Evolutionary conservation across 2,329 filamentous ascomycete species (phyloP).

Genomic region (Aureobasidium sp.): DNA sequence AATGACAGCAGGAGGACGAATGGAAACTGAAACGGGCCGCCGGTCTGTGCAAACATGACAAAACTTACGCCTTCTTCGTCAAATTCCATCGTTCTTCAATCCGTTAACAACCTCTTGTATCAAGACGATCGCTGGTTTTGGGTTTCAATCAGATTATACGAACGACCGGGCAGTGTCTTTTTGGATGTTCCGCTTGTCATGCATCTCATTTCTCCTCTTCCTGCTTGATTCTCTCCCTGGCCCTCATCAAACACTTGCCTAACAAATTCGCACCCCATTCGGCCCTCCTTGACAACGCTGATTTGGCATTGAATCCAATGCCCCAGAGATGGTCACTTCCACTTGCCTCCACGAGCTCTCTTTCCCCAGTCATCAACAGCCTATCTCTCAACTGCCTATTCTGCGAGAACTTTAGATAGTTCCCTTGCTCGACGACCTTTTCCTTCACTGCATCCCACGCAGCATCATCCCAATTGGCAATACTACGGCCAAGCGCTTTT

Average conservation of each 20-base stretch:
- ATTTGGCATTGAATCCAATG: constrained; percentile 50
- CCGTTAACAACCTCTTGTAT: too few species aligned
- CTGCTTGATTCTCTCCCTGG: constrained; percentile 46
- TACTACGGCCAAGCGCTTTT: constrained; percentile 50
- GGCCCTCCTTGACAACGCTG: constrained; percentile 41
- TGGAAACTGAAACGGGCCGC: too few species aligned
- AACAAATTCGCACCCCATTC: constrained; percentile 60
- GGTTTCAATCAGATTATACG: background rate
- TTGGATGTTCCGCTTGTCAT: too few species aligned
- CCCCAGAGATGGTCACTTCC: constrained; percentile 60
- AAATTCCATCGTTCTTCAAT: too few species aligned
- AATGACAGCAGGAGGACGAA: too few species aligned
- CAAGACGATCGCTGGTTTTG: too few species aligned
- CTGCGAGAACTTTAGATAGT: constrained; percentile 51
- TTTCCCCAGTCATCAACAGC: constrained; percentile 52
- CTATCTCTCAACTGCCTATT: constrained; percentile 38
- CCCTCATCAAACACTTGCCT: constrained; percentile 55
- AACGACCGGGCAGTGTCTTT: background rate
- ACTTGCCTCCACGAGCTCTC: constrained; percentile 53
- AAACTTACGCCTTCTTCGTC: too few species aligned
- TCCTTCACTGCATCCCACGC: constrained; percentile 48
- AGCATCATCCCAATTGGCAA: constrained; percentile 45
- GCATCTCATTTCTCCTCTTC: constrained; percentile 22
- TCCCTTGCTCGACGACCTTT: constrained; percentile 52
- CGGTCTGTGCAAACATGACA: too few species aligned